Percentiles rank a stretch among this genome's conserved stretches.
These are phyloP conservation scores for Boletus rubroflammeus DNA, from an alignment of 768 basidiomycete species.

Conservation along the genomic window DNA sequence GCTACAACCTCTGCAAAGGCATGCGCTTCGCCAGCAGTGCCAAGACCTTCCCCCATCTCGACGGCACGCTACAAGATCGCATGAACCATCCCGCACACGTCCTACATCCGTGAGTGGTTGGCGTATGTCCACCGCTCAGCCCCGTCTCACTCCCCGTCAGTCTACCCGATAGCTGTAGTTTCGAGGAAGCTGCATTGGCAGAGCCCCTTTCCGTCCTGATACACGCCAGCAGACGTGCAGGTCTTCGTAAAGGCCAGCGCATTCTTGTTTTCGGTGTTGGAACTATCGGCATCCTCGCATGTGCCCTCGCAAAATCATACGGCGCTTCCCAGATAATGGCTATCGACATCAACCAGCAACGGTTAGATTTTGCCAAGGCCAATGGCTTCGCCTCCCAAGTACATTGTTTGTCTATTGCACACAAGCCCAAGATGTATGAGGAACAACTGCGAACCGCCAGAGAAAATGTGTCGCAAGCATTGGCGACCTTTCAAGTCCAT, in stretches of 20 bases:
- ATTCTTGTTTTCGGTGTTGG: constrained; percentile 92
- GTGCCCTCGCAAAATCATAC: constrained; percentile 66
- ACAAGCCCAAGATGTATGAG: constrained; percentile 49
- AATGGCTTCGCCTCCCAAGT: constrained; percentile 75
- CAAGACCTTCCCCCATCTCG: constrained; percentile 88
- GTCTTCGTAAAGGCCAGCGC: constrained; percentile 49
- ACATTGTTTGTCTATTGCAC: constrained; percentile 56
- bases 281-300: constrained; percentile 88
- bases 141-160: constrained; percentile 36
- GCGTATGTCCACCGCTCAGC: neutral
- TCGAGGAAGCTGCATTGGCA: constrained; percentile 81
- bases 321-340: constrained; percentile 75
- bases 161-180: constrained; percentile 71
- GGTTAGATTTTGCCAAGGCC: constrained; percentile 72
- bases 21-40: constrained; percentile 91
- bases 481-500: constrained; percentile 52
- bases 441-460: constrained; percentile 60
- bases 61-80: constrained; percentile 83
- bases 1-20: constrained; percentile 90
- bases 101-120: constrained; percentile 73
- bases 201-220: constrained; percentile 93
- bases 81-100: constrained; percentile 89
- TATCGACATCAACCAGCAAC: constrained; percentile 80
- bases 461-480: constrained; percentile 48
- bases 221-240: constrained; percentile 50